Evolutionary conservation across 805 yeast species (phyloP).

Genomic region (Pichia thaimueangensis): DNA sequence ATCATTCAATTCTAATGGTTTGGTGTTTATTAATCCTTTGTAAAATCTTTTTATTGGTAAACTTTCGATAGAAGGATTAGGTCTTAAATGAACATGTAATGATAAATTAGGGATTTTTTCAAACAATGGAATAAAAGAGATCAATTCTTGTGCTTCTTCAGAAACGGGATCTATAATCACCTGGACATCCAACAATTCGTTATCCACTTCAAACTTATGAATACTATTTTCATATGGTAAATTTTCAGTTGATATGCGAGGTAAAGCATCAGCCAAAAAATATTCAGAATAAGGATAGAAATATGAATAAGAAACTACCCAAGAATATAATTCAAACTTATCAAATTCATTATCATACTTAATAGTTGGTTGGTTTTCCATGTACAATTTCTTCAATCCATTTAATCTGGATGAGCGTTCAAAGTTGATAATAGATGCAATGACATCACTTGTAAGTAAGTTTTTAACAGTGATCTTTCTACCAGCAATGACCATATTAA

Average conservation of each 20-base stretch:
- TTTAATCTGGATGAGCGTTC: conserved; percentile 12
- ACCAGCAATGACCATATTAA: conserved; percentile 38
- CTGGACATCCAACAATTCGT: conserved; percentile 41
- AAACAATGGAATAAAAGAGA: conserved; percentile 36
- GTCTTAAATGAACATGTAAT: conserved; percentile 51
- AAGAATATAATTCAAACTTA: conserved; percentile 20
- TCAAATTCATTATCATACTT: conserved; percentile 6
- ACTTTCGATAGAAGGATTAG: conserved; percentile 31
- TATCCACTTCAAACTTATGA: conserved; percentile 2
- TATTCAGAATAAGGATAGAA: conserved; percentile 28
- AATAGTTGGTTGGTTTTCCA: not conserved
- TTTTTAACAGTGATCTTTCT: conserved; percentile 33
- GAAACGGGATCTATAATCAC: conserved; percentile 67
- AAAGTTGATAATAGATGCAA: conserved; percentile 9
- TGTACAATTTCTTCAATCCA: not conserved
- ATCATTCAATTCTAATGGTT: conserved; percentile 22
- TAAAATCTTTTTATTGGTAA: conserved; percentile 55
- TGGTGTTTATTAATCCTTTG: conserved; percentile 33
- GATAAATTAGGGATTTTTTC: conserved; percentile 46
- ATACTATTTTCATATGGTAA: conserved; percentile 9
- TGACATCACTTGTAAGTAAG: not conserved
- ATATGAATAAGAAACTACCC: conserved; percentile 19
- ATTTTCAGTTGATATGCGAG: conserved; percentile 17
- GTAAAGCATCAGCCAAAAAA: conserved; percentile 14
- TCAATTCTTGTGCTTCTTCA: conserved; percentile 58